These are phyloP conservation scores for Penicillium sp. DNA, from an alignment of 2,329 filamentous ascomycete species.

Conservation along the genomic window DNA sequence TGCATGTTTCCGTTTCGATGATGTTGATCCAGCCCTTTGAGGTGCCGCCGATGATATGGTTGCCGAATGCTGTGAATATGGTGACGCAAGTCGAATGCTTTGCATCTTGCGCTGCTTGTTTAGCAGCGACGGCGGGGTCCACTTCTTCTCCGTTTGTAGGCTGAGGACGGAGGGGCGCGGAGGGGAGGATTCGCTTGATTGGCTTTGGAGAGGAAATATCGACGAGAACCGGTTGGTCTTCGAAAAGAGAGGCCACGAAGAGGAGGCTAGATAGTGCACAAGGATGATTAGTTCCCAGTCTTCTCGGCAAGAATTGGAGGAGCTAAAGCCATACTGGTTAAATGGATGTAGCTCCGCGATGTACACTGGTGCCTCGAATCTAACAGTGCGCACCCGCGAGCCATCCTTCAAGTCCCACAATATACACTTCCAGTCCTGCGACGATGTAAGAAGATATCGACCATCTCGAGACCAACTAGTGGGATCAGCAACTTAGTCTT, in stretches of 20 bases:
- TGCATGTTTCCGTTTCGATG: conserved; percentile 77
- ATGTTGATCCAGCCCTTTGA: conserved; percentile 97
- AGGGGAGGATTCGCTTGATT: conserved; percentile 76
- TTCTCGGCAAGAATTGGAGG: not conserved
- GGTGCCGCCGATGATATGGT: conserved; percentile 89
- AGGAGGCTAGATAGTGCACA: conserved; percentile 62
- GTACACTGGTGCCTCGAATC: conserved; percentile 91
- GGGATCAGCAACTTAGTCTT: not conserved
- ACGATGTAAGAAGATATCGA: conserved; percentile 86
- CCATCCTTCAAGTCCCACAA: conserved; percentile 87
- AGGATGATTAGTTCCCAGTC: conserved; percentile 7
- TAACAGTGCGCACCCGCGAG: conserved; percentile 75
- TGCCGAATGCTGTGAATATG: conserved; percentile 81
- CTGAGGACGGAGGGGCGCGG: conserved; percentile 74
- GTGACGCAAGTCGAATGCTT: conserved; percentile 94
- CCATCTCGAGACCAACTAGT: conserved; percentile 86
- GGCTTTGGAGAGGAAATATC: conserved; percentile 73
- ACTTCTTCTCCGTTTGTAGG: conserved; percentile 68
- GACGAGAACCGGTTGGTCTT: conserved; percentile 87
- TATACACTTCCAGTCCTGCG: conserved; percentile 94
- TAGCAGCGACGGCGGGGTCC: conserved; percentile 65
- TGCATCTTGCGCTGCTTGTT: conserved; percentile 86
- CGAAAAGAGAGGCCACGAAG: conserved; percentile 90
- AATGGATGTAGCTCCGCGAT: conserved; percentile 92
- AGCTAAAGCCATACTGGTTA: conserved; percentile 69